These are phyloP conservation scores for Coniochaeta prunicola DNA, from an alignment of 2,329 filamentous ascomycete genomes.

Conservation along the genomic window DNA sequence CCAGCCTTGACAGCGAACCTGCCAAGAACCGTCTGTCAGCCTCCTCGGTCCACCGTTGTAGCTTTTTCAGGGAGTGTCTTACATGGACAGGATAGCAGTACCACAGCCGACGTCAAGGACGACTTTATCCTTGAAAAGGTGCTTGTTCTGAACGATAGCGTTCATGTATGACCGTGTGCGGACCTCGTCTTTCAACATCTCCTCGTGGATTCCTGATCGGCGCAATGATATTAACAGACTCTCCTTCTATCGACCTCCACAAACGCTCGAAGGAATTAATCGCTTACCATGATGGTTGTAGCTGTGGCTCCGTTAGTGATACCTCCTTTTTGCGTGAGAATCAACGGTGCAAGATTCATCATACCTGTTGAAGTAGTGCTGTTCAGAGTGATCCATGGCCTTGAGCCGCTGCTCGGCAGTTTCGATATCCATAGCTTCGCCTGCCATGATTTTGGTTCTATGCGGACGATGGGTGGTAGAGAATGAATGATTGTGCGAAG, in stretches of 20 bases:
- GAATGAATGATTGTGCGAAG: background rate
- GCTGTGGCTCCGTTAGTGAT: slow-evolving; percentile 36
- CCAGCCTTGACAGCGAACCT: slow-evolving; percentile 97
- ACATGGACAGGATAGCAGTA: slow-evolving; percentile 98
- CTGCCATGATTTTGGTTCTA: slow-evolving; percentile 26
- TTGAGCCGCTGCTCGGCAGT: slow-evolving; percentile 57
- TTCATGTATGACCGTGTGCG: slow-evolving; percentile 96
- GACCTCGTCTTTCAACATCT: slow-evolving; percentile 99
- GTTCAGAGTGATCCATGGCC: slow-evolving; percentile 84
- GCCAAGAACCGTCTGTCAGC: slow-evolving; percentile 2
- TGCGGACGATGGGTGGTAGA: background rate
- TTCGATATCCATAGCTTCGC: slow-evolving; percentile 50
- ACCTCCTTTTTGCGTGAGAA: background rate
- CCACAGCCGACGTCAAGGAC: slow-evolving; percentile 97
- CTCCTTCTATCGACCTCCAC: slow-evolving; percentile 5
- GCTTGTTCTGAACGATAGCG: slow-evolving; percentile 93
- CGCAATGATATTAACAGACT: slow-evolving; percentile 22
- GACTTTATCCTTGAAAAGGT: slow-evolving; percentile 84
- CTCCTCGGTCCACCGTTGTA: background rate
- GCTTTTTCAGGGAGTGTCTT: slow-evolving; percentile 23
- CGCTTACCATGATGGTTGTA: slow-evolving; percentile 83
- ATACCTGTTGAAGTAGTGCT: slow-evolving; percentile 98
- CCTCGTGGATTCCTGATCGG: slow-evolving; percentile 79
- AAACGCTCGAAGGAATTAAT: background rate
- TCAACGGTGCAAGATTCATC: slow-evolving; percentile 16